Conservation (phyloP, 1,284 basidiomycete genomes). For the Ustilago xerochloae region DNA sequence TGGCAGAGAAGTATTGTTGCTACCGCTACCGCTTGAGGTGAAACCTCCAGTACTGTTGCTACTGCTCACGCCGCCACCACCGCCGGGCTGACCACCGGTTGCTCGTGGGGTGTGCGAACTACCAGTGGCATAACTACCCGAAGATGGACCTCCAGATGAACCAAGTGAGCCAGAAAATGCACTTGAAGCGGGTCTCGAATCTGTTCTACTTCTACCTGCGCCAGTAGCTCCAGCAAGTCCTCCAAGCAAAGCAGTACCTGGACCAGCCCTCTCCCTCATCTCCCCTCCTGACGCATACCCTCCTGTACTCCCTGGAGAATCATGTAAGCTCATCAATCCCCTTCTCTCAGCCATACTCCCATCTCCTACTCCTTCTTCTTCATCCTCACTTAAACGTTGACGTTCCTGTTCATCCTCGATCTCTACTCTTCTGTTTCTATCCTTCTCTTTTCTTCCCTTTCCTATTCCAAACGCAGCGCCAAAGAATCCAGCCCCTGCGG, state of each 20-base stretch:
- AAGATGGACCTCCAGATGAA: conserved; percentile 1
- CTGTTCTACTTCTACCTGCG: conserved; percentile 1
- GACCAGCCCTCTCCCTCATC: conserved; percentile 22
- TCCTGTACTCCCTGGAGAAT: conserved; percentile 4
- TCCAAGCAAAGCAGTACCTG: conserved; percentile 18
- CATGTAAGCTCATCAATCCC: conserved; percentile 38
- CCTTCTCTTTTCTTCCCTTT: conserved; percentile 1
- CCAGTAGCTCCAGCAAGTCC: conserved; percentile 9
- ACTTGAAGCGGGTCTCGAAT: neutral
- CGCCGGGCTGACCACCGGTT: neutral
- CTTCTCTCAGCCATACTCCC: conserved; percentile 34
- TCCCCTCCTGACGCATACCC: conserved; percentile 20
- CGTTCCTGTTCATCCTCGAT: conserved; percentile 33
- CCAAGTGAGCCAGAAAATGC: neutral
- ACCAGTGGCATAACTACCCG: conserved; percentile 6
- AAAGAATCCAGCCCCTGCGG: conserved; percentile 24
- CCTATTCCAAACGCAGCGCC: conserved; percentile 24
- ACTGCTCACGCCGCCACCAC: conserved; percentile 22
- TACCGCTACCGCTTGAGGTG: conserved; percentile 37
- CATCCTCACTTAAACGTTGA: conserved; percentile 28
- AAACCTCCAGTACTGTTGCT: conserved; percentile 49
- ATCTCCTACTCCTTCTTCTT: conserved; percentile 36
- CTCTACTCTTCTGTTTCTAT: conserved; percentile 13
- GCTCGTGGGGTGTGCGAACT: conserved; percentile 14
- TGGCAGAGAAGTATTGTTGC: conserved; percentile 30